These are phyloP conservation scores for Podila horticola DNA, from an alignment of 192 early-diverging fungal species.

Conservation along the genomic window DNA sequence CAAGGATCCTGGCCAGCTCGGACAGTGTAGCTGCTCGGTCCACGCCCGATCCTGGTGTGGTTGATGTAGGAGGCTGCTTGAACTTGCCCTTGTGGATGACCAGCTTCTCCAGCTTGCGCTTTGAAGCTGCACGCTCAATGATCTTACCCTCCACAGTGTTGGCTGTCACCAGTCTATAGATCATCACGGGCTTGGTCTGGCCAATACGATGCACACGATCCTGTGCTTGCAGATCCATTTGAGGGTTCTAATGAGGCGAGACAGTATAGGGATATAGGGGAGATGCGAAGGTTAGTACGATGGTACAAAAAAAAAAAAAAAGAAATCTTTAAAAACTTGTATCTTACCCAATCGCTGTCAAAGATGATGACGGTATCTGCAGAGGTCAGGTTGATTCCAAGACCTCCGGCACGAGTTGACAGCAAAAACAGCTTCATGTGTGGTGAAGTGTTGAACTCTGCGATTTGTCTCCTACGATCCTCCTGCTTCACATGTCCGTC, in stretches of 20 bases:
- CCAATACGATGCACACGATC: constrained; percentile 98
- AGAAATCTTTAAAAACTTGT: not conserved
- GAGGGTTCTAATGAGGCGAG: constrained; percentile 80
- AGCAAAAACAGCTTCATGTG: constrained; percentile 85
- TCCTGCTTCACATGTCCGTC: constrained; percentile 89
- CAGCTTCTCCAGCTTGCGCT: constrained; percentile 90
- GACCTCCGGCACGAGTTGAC: constrained; percentile 94
- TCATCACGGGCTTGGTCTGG: constrained; percentile 89
- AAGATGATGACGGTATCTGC: constrained; percentile 97
- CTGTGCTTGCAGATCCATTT: constrained; percentile 96
- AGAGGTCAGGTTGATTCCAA: constrained; percentile 97
- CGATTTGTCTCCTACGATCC: constrained; percentile 81
- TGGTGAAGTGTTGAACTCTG: constrained; percentile 75
- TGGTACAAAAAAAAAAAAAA: not conserved
- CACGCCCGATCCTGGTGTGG: constrained; percentile 6
- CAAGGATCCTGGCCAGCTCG: constrained; percentile 81
- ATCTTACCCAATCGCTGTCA: constrained; percentile 90
- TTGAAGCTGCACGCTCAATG: constrained; percentile 80
- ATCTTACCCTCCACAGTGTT: constrained; percentile 90
- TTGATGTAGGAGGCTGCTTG: constrained; percentile 61
- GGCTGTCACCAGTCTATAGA: constrained; percentile 88
- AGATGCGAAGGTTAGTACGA: not conserved
- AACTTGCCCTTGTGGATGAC: constrained; percentile 94
- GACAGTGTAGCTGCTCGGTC: constrained; percentile 60
- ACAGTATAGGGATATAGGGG: not conserved